Evolutionary conservation across 1,139 yeast genomes (phyloP).

Genomic region (Blastobotrys ciferrii): DNA sequence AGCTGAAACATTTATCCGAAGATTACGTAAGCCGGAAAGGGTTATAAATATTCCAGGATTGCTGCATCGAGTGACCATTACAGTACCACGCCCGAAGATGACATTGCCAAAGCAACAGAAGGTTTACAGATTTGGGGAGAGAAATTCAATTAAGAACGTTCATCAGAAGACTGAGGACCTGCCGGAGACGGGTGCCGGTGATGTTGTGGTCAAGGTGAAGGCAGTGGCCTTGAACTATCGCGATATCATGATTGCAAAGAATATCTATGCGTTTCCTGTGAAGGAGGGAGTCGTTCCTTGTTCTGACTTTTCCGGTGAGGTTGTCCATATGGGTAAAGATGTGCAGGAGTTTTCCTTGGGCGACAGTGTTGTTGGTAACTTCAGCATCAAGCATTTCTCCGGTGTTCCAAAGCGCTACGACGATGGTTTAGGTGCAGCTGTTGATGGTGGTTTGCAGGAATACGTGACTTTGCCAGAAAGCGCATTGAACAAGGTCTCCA

Average conservation of each 20-base stretch:
- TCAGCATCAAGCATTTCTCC: conserved; percentile 8
- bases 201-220: conserved; percentile 22
- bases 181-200: conserved; percentile 16
- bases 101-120: conserved; percentile 14
- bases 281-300: conserved; percentile 20
- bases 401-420: conserved; percentile 12
- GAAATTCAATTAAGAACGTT: conserved; percentile 12
- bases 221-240: conserved; percentile 26
- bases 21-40: too few species aligned
- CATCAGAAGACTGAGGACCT: conserved; percentile 16
- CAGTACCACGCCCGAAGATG: too few species aligned
- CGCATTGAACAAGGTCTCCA: conserved; percentile 17
- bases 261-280: conserved; percentile 17
- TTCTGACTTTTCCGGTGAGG: conserved; percentile 22
- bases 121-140: conserved; percentile 15
- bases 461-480: conserved; percentile 17
- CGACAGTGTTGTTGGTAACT: conserved; percentile 21
- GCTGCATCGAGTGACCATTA: too few species aligned
- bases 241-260: conserved; percentile 21
- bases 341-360: conserved; percentile 17
- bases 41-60: too few species aligned
- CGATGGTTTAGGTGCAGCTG: conserved; percentile 19
- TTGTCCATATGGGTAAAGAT: conserved; percentile 19
- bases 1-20: too few species aligned
- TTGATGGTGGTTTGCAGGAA: conserved; percentile 22